A percentile compares a stretch with the other conserved stretches of the same genome.
These are phyloP conservation scores for Colletotrichum musicola DNA, from an alignment of 2,329 filamentous ascomycete genomes.

Conservation along the genomic window DNA sequence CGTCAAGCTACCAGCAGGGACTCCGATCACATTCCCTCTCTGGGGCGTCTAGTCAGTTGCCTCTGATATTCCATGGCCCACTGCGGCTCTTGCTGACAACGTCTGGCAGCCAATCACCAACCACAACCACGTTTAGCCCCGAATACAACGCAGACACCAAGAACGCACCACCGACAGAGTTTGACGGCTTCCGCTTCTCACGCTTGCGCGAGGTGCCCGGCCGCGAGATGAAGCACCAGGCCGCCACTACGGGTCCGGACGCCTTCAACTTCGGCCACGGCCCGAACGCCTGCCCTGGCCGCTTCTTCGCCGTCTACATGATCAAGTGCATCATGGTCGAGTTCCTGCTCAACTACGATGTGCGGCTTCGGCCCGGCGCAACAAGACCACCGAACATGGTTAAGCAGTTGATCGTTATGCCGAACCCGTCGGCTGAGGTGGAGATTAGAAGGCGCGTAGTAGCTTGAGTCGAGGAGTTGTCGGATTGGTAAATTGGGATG, in stretches of 20 bases:
- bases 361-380: conserved; percentile 1
- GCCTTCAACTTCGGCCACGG: conserved; percentile 55
- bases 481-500: too few relatives aligned
- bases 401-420: conserved; percentile 4
- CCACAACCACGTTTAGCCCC: conserved; percentile 38
- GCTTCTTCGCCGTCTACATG: conserved; percentile 38
- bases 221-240: conserved; percentile 44
- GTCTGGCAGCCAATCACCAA: conserved; percentile 22
- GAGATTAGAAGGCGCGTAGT: conserved; percentile 23
- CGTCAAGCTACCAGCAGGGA: conserved; percentile 45
- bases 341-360: conserved; percentile 36
- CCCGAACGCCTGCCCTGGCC: conserved; percentile 39
- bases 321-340: conserved; percentile 40
- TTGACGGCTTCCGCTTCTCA: conserved; percentile 44
- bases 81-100: too few relatives aligned
- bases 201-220: conserved; percentile 40
- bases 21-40: conserved; percentile 43
- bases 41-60: conserved; percentile 40
- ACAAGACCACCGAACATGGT: conserved; percentile 27
- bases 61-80: not conserved
- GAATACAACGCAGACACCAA: conserved; percentile 35
- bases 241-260: conserved; percentile 50
- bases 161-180: conserved; percentile 40
- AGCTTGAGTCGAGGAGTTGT: not conserved
- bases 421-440: conserved; percentile 5